Percentiles rank a stretch among this genome's conserved stretches.
phyloP scores from a whole-genome alignment of 2,329 filamentous ascomycete genomes.

The Tolypocladium inflatum region DNA sequence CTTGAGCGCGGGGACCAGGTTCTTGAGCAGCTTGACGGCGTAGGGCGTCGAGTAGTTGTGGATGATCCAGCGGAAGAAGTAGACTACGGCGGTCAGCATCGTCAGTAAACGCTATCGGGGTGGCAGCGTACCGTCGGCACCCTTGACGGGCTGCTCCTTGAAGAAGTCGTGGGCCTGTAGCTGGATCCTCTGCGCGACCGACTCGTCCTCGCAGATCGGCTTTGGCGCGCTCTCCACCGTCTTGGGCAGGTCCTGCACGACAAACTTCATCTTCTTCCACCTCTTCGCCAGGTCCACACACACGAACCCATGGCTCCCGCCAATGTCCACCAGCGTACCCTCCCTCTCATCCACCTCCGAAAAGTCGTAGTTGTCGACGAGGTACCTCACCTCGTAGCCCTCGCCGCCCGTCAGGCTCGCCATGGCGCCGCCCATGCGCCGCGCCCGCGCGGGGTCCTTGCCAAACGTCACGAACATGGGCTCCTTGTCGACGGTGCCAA shows the following conservation, averaged over 20 bases:
- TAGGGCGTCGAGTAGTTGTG: slow-evolving; percentile 52
- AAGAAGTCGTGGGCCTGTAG: slow-evolving; percentile 49
- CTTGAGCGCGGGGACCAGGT: slow-evolving; percentile 44
- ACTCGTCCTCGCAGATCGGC: slow-evolving; percentile 27
- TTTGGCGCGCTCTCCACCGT: slow-evolving; percentile 37
- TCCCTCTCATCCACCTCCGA: slow-evolving; percentile 29
- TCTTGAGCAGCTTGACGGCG: slow-evolving; percentile 36
- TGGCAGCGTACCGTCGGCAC: slow-evolving; percentile 35
- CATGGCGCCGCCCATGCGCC: slow-evolving; percentile 47
- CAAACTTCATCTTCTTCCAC: slow-evolving; percentile 41
- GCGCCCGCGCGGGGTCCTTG: slow-evolving; percentile 35
- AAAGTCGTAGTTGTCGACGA: slow-evolving; percentile 47
- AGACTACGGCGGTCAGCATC: slow-evolving; percentile 27
- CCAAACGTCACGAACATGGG: slow-evolving; percentile 45
- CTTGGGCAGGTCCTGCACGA: slow-evolving; percentile 45
- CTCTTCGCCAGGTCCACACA: slow-evolving; percentile 41
- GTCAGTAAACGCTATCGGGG: too few relatives aligned
- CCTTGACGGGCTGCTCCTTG: slow-evolving; percentile 40
- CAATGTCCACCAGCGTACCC: slow-evolving; percentile 48
- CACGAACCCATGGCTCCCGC: slow-evolving; percentile 50
- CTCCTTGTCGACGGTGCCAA: slow-evolving; percentile 38
- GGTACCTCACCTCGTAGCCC: slow-evolving; percentile 43
- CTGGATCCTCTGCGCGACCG: slow-evolving; percentile 28
- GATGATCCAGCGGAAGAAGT: slow-evolving; percentile 50
- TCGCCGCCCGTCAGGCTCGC: slow-evolving; percentile 42